These are phyloP conservation scores for Funneliformis caledonium DNA, from an alignment of 371 early-diverging fungal species.

Conservation along the genomic window DNA sequence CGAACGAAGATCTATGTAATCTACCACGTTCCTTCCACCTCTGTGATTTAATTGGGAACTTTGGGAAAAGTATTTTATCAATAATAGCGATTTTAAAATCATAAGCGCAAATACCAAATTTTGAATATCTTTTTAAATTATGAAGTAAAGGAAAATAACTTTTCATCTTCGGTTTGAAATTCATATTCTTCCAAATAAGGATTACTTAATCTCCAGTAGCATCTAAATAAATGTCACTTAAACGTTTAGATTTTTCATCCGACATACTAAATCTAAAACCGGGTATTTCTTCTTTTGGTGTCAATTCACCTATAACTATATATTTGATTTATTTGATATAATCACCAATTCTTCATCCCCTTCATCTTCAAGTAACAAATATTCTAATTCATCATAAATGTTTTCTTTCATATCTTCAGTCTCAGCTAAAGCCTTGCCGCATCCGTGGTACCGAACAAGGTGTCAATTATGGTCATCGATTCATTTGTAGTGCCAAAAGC, in stretches of 20 bases:
- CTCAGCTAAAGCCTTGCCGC: constrained; percentile 32
- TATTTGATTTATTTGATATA: not conserved
- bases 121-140: constrained; percentile 40
- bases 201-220: constrained; percentile 26
- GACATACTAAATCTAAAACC: not conserved
- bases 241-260: constrained; percentile 2
- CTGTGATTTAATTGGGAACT: not conserved
- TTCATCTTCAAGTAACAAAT: constrained; percentile 15
- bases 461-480: constrained; percentile 20
- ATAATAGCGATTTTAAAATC: constrained; percentile 29
- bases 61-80: constrained; percentile 9
- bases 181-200: constrained; percentile 35
- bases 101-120: constrained; percentile 33
- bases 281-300: not conserved
- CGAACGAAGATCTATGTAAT: constrained; percentile 31
- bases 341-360: constrained; percentile 22
- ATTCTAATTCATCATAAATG: constrained; percentile 28
- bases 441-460: constrained; percentile 37
- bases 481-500: constrained; percentile 23
- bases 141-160: constrained; percentile 32
- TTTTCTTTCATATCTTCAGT: constrained; percentile 7
- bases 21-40: constrained; percentile 4
- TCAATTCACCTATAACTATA: constrained; percentile 37
- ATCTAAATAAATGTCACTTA: constrained; percentile 30
- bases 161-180: constrained; percentile 33